Percentiles rank a stretch among this genome's conserved stretches.
phyloP scores from a whole-genome alignment of 805 yeast species.

The Kazachstania psychrophila region DNA sequence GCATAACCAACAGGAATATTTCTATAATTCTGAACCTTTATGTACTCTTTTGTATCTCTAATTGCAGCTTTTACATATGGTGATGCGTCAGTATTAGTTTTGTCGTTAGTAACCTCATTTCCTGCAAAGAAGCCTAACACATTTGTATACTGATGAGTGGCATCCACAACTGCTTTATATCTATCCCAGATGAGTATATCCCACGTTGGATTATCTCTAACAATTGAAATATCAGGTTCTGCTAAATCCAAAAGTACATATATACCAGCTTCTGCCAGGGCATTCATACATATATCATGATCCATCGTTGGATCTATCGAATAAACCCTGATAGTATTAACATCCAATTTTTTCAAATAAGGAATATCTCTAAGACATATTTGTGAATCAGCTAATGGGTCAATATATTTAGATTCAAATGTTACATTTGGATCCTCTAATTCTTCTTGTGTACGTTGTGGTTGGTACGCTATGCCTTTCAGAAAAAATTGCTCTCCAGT shows the following conservation, averaged over 20 bases:
- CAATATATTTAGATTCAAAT: constrained; percentile 36
- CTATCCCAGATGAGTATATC: constrained; percentile 59
- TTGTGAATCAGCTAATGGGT: constrained; percentile 65
- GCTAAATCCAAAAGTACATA: constrained; percentile 86
- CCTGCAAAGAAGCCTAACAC: constrained; percentile 95
- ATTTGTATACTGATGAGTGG: constrained; percentile 67
- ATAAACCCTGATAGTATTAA: constrained; percentile 80
- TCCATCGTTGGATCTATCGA: constrained; percentile 63
- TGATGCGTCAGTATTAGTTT: constrained; percentile 76
- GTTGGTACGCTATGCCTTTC: constrained; percentile 84
- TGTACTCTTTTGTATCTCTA: constrained; percentile 77
- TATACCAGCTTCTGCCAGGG: constrained; percentile 75
- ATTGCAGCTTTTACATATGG: constrained; percentile 94
- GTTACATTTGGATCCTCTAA: constrained; percentile 10
- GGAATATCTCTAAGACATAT: constrained; percentile 78
- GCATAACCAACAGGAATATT: constrained; percentile 89
- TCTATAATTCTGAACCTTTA: constrained; percentile 52
- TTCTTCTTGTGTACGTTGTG: constrained; percentile 39
- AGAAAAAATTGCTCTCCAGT: constrained; percentile 79
- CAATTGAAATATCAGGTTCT: constrained; percentile 72
- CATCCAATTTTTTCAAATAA: constrained; percentile 54
- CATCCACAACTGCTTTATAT: constrained; percentile 75
- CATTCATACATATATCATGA: constrained; percentile 72
- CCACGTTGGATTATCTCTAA: constrained; percentile 75
- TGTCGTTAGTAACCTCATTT: constrained; percentile 87